Base-by-base conservation (phyloP, 768 basidiomycete species). In the Tricholoma bakamatsutake region DNA sequence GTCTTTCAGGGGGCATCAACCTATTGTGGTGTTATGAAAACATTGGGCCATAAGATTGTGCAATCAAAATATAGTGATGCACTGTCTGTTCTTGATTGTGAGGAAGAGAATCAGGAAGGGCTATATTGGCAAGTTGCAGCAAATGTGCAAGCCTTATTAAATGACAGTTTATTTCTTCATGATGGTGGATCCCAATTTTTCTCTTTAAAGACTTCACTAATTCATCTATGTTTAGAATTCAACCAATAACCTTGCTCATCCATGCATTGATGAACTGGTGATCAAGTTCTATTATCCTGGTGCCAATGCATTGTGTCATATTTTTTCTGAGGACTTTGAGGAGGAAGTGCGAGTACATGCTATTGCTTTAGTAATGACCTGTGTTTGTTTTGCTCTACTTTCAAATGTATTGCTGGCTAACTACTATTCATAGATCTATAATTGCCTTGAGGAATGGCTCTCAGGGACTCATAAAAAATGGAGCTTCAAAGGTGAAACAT, bases 291-390 rank as follows among this genome's bases (percentile, higher is more conserved):
- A 55, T 31, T 58, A 58, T 55, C 8, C 18, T 31, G 33, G 27
- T 4, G 33, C 50, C 21, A 24, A 55, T 9, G 6, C 21, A 5
- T 49, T 59, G 28, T 58, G 55, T 17, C 48, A 53, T 17, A 10
- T 6, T 10, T 59, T 54, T 46, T 55, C 55, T 12, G 58, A 40
- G 6, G 52, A 56, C 31, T 61, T 61, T 39, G 40, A 46, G 17
- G 30, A 47, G 2, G 52, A 48, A 43, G 55, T 61, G 18, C 57
- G 57, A 18, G 52, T 42, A 21, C 43, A 52, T 48, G 54, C 49
- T 6, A 31, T 58, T 11, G 52, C 52, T 30, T 37, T 59, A 28
- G 58, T 54, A n/a, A 53, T 59, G 45, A 59, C 60, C 24, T 56
- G 46, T 35, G 52, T 61, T 52, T 27, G 35, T 42, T 11, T 18